phyloP scores from a whole-genome alignment of 345 rosid genomes.

The Nasturtium officinale region DNA sequence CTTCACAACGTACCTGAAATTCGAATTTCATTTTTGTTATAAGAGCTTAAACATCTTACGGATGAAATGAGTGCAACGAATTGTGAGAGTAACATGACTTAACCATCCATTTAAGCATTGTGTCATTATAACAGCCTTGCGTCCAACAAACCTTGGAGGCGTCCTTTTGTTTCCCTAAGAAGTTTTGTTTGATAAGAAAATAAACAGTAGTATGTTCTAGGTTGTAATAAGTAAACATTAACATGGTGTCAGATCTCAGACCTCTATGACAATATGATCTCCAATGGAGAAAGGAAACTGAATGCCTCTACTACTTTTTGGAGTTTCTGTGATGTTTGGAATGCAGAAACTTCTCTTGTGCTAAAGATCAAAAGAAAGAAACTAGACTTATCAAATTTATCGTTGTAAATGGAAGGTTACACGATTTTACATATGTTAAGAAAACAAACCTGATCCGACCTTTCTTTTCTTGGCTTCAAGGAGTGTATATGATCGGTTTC shows the following conservation, averaged over 20 bases:
- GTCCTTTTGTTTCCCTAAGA: constrained; percentile 94
- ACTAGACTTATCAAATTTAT: not conserved
- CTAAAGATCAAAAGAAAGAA: constrained; percentile 42
- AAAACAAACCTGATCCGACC: constrained; percentile 68
- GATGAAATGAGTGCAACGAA: not conserved
- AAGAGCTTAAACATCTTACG: constrained; percentile 14
- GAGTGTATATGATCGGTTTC: constrained; percentile 58
- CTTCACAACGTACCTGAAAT: constrained; percentile 86
- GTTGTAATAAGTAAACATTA: constrained; percentile 5
- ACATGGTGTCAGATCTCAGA: constrained; percentile 25
- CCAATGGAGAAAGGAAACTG: constrained; percentile 88
- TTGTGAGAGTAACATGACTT: constrained; percentile 22
- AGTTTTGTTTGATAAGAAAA: constrained; percentile 21
- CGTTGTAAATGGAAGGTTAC: constrained; percentile 1
- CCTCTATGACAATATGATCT: constrained; percentile 88
- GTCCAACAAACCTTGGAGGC: constrained; percentile 89
- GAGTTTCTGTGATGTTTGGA: constrained; percentile 51
- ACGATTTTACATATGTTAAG: not conserved
- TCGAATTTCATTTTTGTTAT: not conserved
- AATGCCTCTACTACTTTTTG: constrained; percentile 71
- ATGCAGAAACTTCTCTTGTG: constrained; percentile 60
- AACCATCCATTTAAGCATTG: constrained; percentile 98
- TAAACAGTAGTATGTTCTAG: not conserved
- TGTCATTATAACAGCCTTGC: constrained; percentile 86
- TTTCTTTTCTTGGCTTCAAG: constrained; percentile 71